Conservation (phyloP, 2,329 filamentous ascomycete species). For the Botrytis pseudocinerea region DNA sequence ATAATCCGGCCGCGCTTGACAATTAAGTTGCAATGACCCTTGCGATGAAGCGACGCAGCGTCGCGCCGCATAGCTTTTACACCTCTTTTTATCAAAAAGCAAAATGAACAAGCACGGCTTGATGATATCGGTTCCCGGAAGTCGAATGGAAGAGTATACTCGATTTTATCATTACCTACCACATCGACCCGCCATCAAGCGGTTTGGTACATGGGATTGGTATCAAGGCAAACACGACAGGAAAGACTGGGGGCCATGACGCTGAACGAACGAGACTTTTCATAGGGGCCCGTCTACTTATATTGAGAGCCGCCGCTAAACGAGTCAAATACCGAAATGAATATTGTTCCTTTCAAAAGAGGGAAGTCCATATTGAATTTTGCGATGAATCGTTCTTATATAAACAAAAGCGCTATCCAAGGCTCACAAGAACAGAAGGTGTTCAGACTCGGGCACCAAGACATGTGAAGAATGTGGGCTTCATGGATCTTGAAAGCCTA, state of each 20-base stretch:
- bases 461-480: not conserved
- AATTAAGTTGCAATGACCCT: not conserved
- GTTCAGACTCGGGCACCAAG: not conserved
- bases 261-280: not conserved
- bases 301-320: not conserved
- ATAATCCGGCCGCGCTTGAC: not conserved
- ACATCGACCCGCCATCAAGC: not conserved
- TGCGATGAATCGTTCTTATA: not conserved
- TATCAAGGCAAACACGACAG: not conserved
- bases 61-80: not conserved
- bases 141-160: not conserved
- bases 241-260: not conserved
- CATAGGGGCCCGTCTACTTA: not conserved
- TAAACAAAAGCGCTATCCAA: not conserved
- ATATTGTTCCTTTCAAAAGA: not conserved
- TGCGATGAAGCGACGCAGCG: not conserved
- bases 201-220: too few species aligned
- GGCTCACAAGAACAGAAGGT: not conserved
- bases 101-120: not conserved
- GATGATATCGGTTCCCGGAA: not conserved
- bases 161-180: not conserved
- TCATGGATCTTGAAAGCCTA: not conserved
- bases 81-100: not conserved
- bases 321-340: not conserved
- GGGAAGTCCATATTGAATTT: not conserved